phyloP scores from a whole-genome alignment of 73 alveolate genomes.

The Paramecium sonneborni region DNA sequence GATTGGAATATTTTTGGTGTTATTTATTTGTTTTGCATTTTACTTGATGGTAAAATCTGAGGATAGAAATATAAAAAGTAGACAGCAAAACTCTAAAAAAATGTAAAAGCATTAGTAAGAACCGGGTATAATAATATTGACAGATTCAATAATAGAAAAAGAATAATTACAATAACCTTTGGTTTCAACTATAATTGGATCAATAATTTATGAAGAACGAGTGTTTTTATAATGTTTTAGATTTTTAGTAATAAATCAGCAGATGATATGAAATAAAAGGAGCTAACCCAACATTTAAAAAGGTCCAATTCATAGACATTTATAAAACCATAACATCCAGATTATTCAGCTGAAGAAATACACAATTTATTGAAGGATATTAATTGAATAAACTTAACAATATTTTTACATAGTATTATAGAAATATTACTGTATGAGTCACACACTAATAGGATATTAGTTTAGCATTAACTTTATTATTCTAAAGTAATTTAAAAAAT shows the following conservation, averaged over 20 bases:
- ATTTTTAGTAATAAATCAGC: slow-evolving; percentile 17
- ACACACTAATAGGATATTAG: background rate
- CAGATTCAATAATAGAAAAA: background rate
- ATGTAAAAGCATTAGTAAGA: background rate
- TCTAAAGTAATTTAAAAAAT: slow-evolving; percentile 32
- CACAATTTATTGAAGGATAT: background rate
- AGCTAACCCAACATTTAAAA: background rate
- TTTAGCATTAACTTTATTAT: background rate
- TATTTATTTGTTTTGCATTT: slow-evolving; percentile 3
- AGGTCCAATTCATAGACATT: background rate
- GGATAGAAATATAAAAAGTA: background rate
- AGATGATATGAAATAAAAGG: background rate
- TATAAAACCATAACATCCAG: background rate
- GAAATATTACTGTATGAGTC: background rate
- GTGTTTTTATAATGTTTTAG: slow-evolving; percentile 3
- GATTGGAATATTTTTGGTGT: background rate
- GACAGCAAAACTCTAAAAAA: background rate
- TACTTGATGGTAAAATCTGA: slow-evolving; percentile 24
- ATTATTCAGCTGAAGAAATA: background rate
- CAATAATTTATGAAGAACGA: background rate
- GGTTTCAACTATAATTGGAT: background rate
- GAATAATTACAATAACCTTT: background rate
- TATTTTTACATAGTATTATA: background rate
- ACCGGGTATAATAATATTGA: background rate
- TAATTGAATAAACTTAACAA: background rate